Conservation (phyloP, 352 stramenopile genomes). For the Lagenidium giganteum region DNA sequence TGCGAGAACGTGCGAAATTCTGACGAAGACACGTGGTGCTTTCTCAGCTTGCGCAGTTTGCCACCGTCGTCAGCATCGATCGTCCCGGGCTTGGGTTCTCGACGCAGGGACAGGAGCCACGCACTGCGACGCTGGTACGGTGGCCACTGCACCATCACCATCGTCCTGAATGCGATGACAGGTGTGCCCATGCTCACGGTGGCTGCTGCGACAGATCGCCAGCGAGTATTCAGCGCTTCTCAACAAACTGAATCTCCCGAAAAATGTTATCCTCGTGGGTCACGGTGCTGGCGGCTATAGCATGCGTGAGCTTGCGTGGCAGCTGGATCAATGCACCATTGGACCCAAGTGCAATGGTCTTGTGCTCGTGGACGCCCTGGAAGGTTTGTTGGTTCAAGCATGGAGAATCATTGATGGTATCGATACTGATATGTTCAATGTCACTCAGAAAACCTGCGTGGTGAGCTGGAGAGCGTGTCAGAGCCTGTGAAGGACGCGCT, state of each 20-base stretch:
- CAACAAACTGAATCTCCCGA: constrained; percentile 41
- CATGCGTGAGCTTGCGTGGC: constrained; percentile 58
- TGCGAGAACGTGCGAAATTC: too few relatives aligned
- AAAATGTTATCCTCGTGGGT: constrained; percentile 62
- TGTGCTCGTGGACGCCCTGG: constrained; percentile 65
- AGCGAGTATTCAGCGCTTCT: constrained; percentile 62
- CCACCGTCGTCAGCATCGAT: constrained; percentile 60
- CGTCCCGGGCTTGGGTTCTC: constrained; percentile 75
- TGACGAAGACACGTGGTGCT: too few relatives aligned
- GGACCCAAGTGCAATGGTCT: constrained; percentile 41
- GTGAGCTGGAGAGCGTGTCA: constrained; percentile 60
- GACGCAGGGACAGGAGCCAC: constrained; percentile 27
- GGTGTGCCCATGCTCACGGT: not conserved
- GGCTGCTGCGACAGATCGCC: constrained; percentile 34
- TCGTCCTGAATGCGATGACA: not conserved
- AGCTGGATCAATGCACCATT: constrained; percentile 23
- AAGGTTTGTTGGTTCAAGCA: constrained; percentile 24
- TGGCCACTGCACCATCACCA: not conserved
- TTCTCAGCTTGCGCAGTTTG: constrained; percentile 31
- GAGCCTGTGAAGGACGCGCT: constrained; percentile 46
- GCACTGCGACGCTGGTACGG: constrained; percentile 40
- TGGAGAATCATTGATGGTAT: not conserved
- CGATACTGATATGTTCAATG: not conserved
- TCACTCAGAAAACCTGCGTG: constrained; percentile 45
- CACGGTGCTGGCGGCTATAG: constrained; percentile 79